These are phyloP conservation scores for Gossypium turneri DNA, from an alignment of 345 rosid genomes.

Conservation along the genomic window DNA sequence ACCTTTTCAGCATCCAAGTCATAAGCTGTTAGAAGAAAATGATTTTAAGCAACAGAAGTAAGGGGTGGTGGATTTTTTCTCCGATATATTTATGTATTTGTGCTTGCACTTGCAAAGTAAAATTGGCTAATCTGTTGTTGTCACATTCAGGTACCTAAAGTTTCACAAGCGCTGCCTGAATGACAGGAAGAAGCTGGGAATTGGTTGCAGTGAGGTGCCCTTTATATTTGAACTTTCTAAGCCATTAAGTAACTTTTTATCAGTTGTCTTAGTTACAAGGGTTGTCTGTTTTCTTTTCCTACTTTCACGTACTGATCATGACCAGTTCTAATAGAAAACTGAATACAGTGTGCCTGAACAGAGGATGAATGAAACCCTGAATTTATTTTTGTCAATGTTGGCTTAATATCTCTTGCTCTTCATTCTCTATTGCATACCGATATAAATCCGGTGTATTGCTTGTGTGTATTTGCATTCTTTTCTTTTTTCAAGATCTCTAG, in stretches of 20 bases:
- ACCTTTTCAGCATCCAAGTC: conserved; percentile 92
- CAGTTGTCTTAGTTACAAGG: neutral
- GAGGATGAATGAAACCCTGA: neutral
- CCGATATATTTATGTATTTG: conserved; percentile 3
- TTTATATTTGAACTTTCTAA: conserved; percentile 10
- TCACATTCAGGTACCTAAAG: conserved; percentile 69
- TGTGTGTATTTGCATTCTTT: neutral
- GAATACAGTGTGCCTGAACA: neutral
- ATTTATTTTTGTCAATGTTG: too few species aligned
- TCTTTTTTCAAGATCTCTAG: neutral
- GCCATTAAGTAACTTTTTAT: neutral
- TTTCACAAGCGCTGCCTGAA: conserved; percentile 80
- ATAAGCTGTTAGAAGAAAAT: conserved; percentile 90
- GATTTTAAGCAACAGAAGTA: conserved; percentile 96
- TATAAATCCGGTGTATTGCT: neutral
- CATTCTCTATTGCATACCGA: neutral
- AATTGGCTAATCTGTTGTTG: conserved; percentile 24
- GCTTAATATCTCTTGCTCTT: neutral
- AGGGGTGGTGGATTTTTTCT: conserved; percentile 26
- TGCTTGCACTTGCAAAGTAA: conserved; percentile 9
- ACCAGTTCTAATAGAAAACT: neutral
- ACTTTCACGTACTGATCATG: neutral
- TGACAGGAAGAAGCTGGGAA: conserved; percentile 90
- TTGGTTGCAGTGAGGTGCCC: conserved; percentile 90
- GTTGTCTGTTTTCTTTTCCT: neutral